phyloP scores from a whole-genome alignment of 805 yeast genomes.

The Priceomyces fermenticarens region DNA sequence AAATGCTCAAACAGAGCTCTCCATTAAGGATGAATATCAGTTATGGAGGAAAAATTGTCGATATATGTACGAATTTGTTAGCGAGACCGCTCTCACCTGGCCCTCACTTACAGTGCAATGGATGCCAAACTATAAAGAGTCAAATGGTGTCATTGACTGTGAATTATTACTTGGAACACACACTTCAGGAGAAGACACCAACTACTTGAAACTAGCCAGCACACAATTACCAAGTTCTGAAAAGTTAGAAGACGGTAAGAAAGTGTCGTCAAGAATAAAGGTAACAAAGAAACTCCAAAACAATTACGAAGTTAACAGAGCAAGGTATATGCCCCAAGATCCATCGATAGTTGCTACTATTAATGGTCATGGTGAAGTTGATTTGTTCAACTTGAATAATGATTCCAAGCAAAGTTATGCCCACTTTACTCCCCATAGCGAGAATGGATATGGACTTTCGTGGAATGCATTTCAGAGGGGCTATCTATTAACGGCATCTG shows the following conservation, averaged over 20 bases:
- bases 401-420: slow-evolving; percentile 22
- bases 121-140: slow-evolving; percentile 47
- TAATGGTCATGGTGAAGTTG: slow-evolving; percentile 62
- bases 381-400: slow-evolving; percentile 44
- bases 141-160: slow-evolving; percentile 38
- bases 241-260: slow-evolving; percentile 18
- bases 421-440: slow-evolving; percentile 50
- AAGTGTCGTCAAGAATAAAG: slow-evolving; percentile 54
- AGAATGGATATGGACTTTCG: slow-evolving; percentile 72
- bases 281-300: slow-evolving; percentile 61
- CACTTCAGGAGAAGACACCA: slow-evolving; percentile 65
- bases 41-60: slow-evolving; percentile 81
- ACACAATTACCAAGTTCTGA: slow-evolving; percentile 49
- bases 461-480: slow-evolving; percentile 56
- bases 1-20: slow-evolving; percentile 31
- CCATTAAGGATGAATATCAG: slow-evolving; percentile 65
- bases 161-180: slow-evolving; percentile 68
- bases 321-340: slow-evolving; percentile 66
- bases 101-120: slow-evolving; percentile 79
- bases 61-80: slow-evolving; percentile 77
- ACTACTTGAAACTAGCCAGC: slow-evolving; percentile 63
- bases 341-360: slow-evolving; percentile 59
- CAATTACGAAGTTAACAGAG: slow-evolving; percentile 67
- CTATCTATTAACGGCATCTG: slow-evolving; percentile 57
- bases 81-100: slow-evolving; percentile 79